Conservation (phyloP, 768 basidiomycete species). For the Lactifluus volemus region DNA sequence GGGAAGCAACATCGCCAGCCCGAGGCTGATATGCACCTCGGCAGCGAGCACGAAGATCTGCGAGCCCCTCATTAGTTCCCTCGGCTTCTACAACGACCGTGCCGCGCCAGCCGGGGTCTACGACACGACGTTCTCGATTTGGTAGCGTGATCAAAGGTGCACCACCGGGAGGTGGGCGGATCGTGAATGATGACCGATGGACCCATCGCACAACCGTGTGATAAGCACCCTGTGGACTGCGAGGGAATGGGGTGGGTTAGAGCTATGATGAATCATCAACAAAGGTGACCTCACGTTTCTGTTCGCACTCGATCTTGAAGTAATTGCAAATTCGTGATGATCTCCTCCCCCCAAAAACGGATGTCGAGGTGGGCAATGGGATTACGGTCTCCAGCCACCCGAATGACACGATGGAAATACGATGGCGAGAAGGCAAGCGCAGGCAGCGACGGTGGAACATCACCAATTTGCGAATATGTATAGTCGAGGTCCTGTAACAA, state of each 20-base stretch:
- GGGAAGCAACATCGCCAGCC: conserved; percentile 34
- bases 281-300: conserved; percentile 55
- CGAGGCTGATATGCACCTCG: conserved; percentile 60
- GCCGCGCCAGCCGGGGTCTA: conserved; percentile 80
- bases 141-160: conserved; percentile 27
- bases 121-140: conserved; percentile 27
- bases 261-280: conserved; percentile 3
- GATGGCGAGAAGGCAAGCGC: conserved; percentile 78
- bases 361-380: conserved; percentile 67
- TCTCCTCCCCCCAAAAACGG: conserved; percentile 69
- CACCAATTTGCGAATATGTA: conserved; percentile 65
- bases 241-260: not conserved
- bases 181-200: conserved; percentile 66
- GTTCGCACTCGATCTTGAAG: conserved; percentile 69
- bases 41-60: conserved; percentile 69
- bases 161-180: conserved; percentile 39
- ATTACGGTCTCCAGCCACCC: conserved; percentile 34
- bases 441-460: conserved; percentile 73
- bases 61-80: conserved; percentile 78
- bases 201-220: conserved; percentile 85
- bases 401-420: conserved; percentile 81
- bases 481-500: conserved; percentile 69
- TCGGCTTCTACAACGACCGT: conserved; percentile 78
- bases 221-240: conserved; percentile 66
- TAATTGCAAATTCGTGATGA: conserved; percentile 63